These are phyloP conservation scores for Tubosaeta brunneosetosa DNA, from an alignment of 768 basidiomycete species.

Conservation along the genomic window DNA sequence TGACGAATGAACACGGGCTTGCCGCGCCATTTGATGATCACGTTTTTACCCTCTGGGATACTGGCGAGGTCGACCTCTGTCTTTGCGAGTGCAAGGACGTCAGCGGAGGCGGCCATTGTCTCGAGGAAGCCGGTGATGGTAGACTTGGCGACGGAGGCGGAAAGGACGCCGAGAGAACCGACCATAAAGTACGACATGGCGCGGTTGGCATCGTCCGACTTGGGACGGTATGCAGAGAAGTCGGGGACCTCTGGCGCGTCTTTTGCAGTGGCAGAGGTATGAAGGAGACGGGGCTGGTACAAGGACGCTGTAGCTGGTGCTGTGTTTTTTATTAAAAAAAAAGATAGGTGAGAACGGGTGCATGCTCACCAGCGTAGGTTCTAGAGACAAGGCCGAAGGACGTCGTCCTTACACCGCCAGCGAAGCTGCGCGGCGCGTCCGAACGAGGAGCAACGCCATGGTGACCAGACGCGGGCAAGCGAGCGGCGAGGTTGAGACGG, in stretches of 20 bases:
- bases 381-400: constrained; percentile 57
- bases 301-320: constrained; percentile 51
- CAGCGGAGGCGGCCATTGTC: constrained; percentile 96
- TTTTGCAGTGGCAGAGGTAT: constrained; percentile 65
- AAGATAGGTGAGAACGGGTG: constrained; percentile 12
- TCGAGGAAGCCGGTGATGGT: constrained; percentile 90
- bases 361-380: constrained; percentile 57
- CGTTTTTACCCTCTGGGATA: constrained; percentile 98
- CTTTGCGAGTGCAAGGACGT: constrained; percentile 96
- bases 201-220: constrained; percentile 62
- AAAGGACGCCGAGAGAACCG: constrained; percentile 86
- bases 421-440: constrained; percentile 61
- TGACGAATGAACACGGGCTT: constrained; percentile 99
- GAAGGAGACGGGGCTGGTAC: constrained; percentile 67
- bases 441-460: constrained; percentile 56
- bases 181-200: constrained; percentile 87
- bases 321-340: constrained; percentile 5
- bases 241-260: constrained; percentile 85
- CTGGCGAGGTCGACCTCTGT: constrained; percentile 86
- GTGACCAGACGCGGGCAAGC: constrained; percentile 56
- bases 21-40: constrained; percentile 98
- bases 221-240: constrained; percentile 75
- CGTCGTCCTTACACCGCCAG: constrained; percentile 46
- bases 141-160: constrained; percentile 92
- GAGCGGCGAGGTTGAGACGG: constrained; percentile 66